These are phyloP conservation scores for Wickerhamiella musiphila DNA, from an alignment of 805 yeast genomes.

Conservation along the genomic window DNA sequence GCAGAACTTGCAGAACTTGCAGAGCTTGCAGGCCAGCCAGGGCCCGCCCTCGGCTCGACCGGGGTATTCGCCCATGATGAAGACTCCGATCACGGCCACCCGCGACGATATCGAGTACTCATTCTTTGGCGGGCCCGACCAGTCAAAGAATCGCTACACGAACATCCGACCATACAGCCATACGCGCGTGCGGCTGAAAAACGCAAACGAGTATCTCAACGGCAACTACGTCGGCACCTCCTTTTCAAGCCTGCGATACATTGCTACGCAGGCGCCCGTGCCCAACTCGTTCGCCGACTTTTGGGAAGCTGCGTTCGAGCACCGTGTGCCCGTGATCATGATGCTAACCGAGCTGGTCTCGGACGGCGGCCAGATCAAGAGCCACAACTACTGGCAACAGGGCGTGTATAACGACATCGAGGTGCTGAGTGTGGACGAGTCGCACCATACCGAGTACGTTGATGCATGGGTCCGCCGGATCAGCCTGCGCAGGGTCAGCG, in stretches of 20 bases:
- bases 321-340: constrained; percentile 46
- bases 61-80: background rate
- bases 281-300: constrained; percentile 67
- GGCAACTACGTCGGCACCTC: constrained; percentile 48
- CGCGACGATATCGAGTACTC: constrained; percentile 22
- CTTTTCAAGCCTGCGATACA: constrained; percentile 31
- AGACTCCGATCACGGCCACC: constrained; percentile 2
- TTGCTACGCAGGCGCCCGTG: constrained; percentile 91
- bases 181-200: constrained; percentile 49
- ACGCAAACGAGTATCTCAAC: constrained; percentile 40
- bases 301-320: constrained; percentile 60
- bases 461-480: constrained; percentile 28
- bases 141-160: constrained; percentile 75
- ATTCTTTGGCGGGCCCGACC: constrained; percentile 62
- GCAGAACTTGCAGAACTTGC: background rate
- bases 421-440: constrained; percentile 16
- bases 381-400: constrained; percentile 70
- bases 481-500: constrained; percentile 20
- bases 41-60: background rate
- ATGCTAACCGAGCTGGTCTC: constrained; percentile 54
- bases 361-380: constrained; percentile 72
- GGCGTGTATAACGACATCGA: constrained; percentile 29
- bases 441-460: constrained; percentile 6
- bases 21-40: background rate
- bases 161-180: constrained; percentile 81